phyloP scores from a whole-genome alignment of 1,139 yeast species.

The Yamadazyma pseudoaaseri region DNA sequence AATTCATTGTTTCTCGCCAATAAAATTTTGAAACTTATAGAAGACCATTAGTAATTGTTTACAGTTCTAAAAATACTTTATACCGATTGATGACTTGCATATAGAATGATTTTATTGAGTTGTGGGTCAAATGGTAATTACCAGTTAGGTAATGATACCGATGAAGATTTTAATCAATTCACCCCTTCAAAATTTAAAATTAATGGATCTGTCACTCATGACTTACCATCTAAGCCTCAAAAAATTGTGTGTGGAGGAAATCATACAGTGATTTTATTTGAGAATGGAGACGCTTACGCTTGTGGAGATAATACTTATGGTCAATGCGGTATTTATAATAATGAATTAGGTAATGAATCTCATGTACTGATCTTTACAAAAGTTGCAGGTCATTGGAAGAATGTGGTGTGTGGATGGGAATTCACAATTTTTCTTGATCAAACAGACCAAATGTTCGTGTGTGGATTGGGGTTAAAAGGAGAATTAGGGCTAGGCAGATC shows the following conservation, averaged over 20 bases:
- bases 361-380: constrained; percentile 18
- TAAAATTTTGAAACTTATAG: too few relatives aligned
- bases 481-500: constrained; percentile 64
- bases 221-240: constrained; percentile 5
- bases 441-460: constrained; percentile 41
- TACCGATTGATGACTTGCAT: too few relatives aligned
- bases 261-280: constrained; percentile 65
- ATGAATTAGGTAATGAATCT: constrained; percentile 1
- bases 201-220: constrained; percentile 9
- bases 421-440: constrained; percentile 53
- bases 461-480: constrained; percentile 70
- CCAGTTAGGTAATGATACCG: constrained; percentile 69
- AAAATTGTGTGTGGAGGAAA: constrained; percentile 79
- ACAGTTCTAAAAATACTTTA: too few relatives aligned
- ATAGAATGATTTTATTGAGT: constrained; percentile 11
- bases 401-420: constrained; percentile 77
- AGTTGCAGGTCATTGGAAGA: constrained; percentile 37
- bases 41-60: too few relatives aligned
- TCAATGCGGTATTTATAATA: constrained; percentile 45
- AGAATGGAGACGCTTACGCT: constrained; percentile 52
- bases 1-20: too few relatives aligned
- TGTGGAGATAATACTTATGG: constrained; percentile 60
- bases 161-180: constrained; percentile 48
- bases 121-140: constrained; percentile 85
- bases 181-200: constrained; percentile 22